Base-by-base conservation (phyloP, 495 filamentous ascomycete genomes). In the Trypethelium eluteriae region DNA sequence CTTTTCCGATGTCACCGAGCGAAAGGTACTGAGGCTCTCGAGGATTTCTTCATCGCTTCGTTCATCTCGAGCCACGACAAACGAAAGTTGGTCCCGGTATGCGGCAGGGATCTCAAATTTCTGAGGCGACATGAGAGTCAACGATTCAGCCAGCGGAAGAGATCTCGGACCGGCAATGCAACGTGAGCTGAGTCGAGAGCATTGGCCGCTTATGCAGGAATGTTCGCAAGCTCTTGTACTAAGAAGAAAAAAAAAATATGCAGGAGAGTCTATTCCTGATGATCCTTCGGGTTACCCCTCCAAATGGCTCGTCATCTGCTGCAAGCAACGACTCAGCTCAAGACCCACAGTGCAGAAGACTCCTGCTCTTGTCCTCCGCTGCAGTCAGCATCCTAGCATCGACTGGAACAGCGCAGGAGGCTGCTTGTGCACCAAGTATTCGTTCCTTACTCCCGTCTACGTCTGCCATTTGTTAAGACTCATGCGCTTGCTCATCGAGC, bases 1-100 rank as follows among this genome's bases (percentile, higher is more conserved):
- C 69, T 77, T 79, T 53, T 79, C 78, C 25, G 72, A 77, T n/a
- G 72, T 75, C 46, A 78, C 66, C 14, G 74, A 72, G 25, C 12
- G 18, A 41, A 65, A 36, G 6, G 64, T 49, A n/a, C 25, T 64
- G 16, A 73, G 64, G n/a, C 59, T 38, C 11, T 68, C 63, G 53
- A 73, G 68, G 56, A 73, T 71, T 56, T 73, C 65, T 32, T 53
- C 63, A 50, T 70, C 64, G 41, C 14, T 67, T 34, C 71, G 71
- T 32, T 41, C 38, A 64, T 73, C 71, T 50, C 18, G 64, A 50
- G 63, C 39, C 34, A 38, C 44, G 38, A 64, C 63, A 47, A 64
- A 50, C 35, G 39, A 47, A 50, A 64, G 38, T 64, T 64, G 49
- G 49, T 53, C 49, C 49, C n/a, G 49, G 49, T 53, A 53, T 53